phyloP scores from a whole-genome alignment of 495 filamentous ascomycete species.

The Cercophora sp. region DNA sequence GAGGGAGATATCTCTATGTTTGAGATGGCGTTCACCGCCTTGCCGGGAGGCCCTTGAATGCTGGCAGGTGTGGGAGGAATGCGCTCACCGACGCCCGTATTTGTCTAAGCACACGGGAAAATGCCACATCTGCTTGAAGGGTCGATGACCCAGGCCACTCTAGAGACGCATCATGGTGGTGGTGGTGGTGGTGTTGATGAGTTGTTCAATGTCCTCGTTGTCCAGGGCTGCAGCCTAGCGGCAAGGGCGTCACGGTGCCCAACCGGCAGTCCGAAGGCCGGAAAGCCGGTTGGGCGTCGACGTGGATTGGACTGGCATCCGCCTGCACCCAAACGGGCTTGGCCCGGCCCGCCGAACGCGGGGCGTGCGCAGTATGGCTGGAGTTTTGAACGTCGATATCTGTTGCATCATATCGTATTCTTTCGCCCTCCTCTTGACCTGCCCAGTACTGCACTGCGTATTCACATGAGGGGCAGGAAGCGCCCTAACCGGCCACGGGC shows the following conservation, averaged over 20 bases:
- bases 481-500: neutral
- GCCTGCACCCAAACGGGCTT: constrained; percentile 7
- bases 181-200: constrained; percentile 39
- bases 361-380: neutral
- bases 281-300: constrained; percentile 31
- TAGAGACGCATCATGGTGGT: neutral
- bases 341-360: neutral
- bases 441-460: neutral
- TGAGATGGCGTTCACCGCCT: neutral
- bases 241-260: constrained; percentile 46
- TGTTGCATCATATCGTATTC: neutral
- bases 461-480: neutral
- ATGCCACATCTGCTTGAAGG: constrained; percentile 5
- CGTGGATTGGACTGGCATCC: constrained; percentile 34
- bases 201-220: constrained; percentile 43
- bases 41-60: neutral
- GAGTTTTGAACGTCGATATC: neutral
- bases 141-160: constrained; percentile 1
- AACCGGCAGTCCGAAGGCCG: constrained; percentile 30
- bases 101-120: constrained; percentile 7
- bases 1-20: neutral
- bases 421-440: neutral
- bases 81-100: constrained; percentile 5
- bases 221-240: constrained; percentile 38
- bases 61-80: neutral